phyloP scores from a whole-genome alignment of 2,329 filamentous ascomycete genomes.

The Grosmannia serpens region DNA sequence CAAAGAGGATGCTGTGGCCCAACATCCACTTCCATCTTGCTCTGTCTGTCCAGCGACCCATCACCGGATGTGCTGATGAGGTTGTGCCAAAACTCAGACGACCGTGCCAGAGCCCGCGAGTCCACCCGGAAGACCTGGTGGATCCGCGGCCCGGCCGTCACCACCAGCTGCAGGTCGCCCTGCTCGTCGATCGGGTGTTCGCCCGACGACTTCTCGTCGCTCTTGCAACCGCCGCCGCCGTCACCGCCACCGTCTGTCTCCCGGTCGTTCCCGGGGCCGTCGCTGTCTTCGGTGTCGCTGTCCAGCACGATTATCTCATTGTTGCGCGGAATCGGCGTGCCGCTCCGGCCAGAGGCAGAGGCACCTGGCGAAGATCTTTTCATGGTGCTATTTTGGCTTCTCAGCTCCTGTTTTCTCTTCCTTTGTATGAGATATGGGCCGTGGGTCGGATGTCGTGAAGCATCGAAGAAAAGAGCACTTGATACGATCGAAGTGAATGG shows the following conservation, averaged over 20 bases:
- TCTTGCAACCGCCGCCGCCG: not conserved
- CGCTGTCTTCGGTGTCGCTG: not conserved
- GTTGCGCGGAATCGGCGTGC: not conserved
- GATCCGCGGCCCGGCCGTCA: not conserved
- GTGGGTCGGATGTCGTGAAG: not conserved
- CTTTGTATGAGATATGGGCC: not conserved
- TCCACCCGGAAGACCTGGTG: slow-evolving; percentile 4
- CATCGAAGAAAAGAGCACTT: not conserved
- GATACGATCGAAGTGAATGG: not conserved
- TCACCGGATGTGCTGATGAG: not conserved
- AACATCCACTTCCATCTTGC: not conserved
- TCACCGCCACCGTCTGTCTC: not conserved
- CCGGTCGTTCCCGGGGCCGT: not conserved
- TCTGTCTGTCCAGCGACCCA: not conserved
- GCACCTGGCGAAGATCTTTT: too few relatives aligned
- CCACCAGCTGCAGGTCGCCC: slow-evolving; percentile 3
- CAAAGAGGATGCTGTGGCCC: not conserved
- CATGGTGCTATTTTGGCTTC: not conserved
- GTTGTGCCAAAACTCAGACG: slow-evolving; percentile 2
- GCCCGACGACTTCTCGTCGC: not conserved
- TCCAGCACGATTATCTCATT: not conserved
- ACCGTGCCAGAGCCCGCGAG: slow-evolving; percentile 6
- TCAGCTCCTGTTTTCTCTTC: not conserved
- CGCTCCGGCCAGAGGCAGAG: not conserved
- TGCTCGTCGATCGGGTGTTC: slow-evolving; percentile 7